Conservation (phyloP, 164 flowering plant genomes). For the Berberis thunbergii region DNA sequence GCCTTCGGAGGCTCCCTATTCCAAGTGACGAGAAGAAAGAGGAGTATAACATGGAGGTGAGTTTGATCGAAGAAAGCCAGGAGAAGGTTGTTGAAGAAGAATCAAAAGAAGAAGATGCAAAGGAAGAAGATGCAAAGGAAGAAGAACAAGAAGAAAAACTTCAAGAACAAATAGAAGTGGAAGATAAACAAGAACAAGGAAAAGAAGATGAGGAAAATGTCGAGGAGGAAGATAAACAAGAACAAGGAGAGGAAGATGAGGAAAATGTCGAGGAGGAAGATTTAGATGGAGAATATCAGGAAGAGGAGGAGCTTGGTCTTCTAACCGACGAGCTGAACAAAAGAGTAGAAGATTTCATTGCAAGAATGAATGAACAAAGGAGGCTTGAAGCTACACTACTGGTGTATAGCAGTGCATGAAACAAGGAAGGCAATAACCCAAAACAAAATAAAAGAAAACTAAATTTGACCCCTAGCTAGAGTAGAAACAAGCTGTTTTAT, state of each 20-base stretch:
- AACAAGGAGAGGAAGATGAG: too few species aligned
- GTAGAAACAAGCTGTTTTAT: too few species aligned
- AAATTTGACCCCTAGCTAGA: too few species aligned
- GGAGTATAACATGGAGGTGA: slow-evolving; percentile 6
- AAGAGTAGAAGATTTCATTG: slow-evolving; percentile 68
- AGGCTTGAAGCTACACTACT: slow-evolving; percentile 40
- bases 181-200: too few species aligned
- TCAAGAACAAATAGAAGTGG: too few species aligned
- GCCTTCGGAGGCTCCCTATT: slow-evolving; percentile 5
- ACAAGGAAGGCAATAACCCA: not conserved
- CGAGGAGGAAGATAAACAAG: too few species aligned
- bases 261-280: slow-evolving; percentile 1
- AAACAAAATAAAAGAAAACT: too few species aligned
- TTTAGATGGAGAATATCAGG: slow-evolving; percentile 11
- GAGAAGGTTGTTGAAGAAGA: slow-evolving; percentile 2
- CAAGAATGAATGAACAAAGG: slow-evolving; percentile 49
- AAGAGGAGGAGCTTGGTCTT: slow-evolving; percentile 12
- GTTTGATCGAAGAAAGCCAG: slow-evolving; percentile 4
- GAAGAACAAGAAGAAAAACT: too few species aligned
- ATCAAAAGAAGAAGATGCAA: slow-evolving; percentile 1
- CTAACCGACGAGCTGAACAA: slow-evolving; percentile 41
- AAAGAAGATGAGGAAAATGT: too few species aligned
- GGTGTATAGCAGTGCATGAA: not conserved
- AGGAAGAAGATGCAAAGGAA: not conserved
- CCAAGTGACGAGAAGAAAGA: slow-evolving; percentile 9